These are phyloP conservation scores for Heritiera fomes DNA, from an alignment of 345 rosid species.

Conservation along the genomic window DNA sequence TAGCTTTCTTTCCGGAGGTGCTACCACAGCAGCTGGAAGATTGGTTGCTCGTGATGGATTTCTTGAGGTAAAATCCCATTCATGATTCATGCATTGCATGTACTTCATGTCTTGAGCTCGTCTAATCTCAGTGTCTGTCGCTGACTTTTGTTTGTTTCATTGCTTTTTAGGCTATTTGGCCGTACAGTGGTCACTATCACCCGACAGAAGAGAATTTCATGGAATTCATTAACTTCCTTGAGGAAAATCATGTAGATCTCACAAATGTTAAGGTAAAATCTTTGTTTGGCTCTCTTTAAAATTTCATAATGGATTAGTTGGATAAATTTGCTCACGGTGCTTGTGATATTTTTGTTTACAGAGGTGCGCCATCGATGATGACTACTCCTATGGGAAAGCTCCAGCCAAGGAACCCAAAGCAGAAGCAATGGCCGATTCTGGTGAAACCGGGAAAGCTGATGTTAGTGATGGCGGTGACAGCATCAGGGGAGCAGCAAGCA, in stretches of 20 bases:
- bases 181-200: conserved; percentile 93
- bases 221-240: conserved; percentile 71
- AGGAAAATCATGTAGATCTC: conserved; percentile 70
- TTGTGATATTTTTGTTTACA: conserved; percentile 28
- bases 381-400: conserved; percentile 28
- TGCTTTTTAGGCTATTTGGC: conserved; percentile 77
- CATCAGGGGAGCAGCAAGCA: background rate
- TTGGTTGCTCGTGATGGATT: conserved; percentile 53
- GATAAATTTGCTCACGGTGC: conserved; percentile 13
- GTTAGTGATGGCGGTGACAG: conserved; percentile 12
- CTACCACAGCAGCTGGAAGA: conserved; percentile 71
- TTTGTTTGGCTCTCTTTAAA: too few species aligned
- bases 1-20: conserved; percentile 69
- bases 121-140: background rate
- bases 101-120: background rate
- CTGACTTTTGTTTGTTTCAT: background rate
- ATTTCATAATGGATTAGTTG: background rate
- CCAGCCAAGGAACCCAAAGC: conserved; percentile 28
- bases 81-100: background rate
- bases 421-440: conserved; percentile 10
- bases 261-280: conserved; percentile 70
- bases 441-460: background rate
- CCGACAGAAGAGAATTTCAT: conserved; percentile 91
- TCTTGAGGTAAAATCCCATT: conserved; percentile 42
- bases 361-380: conserved; percentile 75